Evolutionary conservation across 106 monocot genomes (phyloP), one percentile per base, ranked within the genome.

Genomic region (Allium sativum): DNA sequence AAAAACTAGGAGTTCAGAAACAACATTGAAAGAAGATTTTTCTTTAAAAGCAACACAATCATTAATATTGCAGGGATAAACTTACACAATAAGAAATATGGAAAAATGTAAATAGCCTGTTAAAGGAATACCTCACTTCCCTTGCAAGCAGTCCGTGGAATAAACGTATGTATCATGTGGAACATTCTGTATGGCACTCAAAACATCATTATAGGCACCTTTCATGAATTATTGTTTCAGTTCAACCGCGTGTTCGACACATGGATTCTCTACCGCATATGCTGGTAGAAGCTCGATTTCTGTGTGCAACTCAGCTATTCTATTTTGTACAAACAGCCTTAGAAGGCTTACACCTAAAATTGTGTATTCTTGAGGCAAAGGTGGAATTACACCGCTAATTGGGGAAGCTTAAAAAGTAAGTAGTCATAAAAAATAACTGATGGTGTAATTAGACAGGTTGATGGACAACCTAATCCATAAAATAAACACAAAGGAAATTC

Each of bases 171-270:
- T 92, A 21, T 98, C 96, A 66, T 88, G 96, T 19, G 91, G 96
- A 19, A 98, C 91, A 12, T 82, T 68, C 57, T 88, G 87, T 46
- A 91, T 82, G 22, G 96, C 96, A 41, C 78, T 96, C 40, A 96
- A 61, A 6, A 96, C 91, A 9, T 91, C 73, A 45, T 91, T 96
- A 51, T 96, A 96, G n/a, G 96, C 96, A 53, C 91, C 96, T 72
- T 98, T 91, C 96, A 98, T 98, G 65, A 98, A 98, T 13, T 87
- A 92, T 53, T 98, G 96, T 64, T 98, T 91, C 42, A 91, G 74
- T 56, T 98, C 91, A 52, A 91, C 91, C 20, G 96, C 96, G 70
- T 98, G 91, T 61, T 82, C 91, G 61, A 98, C 88, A 74, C 88
- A 98, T 21, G 80, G 82, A 56, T 98, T 84, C 65, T 91, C 91